phyloP scores from a whole-genome alignment of 805 yeast species.

The Wickerhamomyces chaumierensis region DNA sequence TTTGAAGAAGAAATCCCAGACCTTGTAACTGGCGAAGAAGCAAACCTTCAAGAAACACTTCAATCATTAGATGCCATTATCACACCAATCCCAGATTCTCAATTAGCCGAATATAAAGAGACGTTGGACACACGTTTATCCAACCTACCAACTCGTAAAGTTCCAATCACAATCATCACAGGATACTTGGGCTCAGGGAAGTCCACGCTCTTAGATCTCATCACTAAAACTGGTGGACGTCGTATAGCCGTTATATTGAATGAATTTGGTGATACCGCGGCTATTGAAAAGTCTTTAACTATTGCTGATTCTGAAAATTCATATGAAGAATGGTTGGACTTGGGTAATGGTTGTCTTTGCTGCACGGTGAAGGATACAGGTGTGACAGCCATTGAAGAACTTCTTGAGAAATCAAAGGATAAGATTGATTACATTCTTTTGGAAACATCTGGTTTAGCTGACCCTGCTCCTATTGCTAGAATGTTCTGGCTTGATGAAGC shows the following conservation, averaged over 20 bases:
- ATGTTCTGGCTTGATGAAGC: conserved; percentile 98
- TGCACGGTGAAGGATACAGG: conserved; percentile 95
- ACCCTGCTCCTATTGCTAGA: conserved; percentile 92
- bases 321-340: conserved; percentile 89
- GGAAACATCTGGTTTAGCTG: conserved; percentile 95
- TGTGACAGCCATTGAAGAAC: conserved; percentile 83
- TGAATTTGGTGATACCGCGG: conserved; percentile 86
- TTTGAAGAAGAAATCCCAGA: conserved; percentile 14
- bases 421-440: conserved; percentile 81
- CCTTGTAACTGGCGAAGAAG: conserved; percentile 16
- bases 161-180: conserved; percentile 87
- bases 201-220: conserved; percentile 67
- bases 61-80: conserved; percentile 9
- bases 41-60: conserved; percentile 10
- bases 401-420: conserved; percentile 59
- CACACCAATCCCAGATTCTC: conserved; percentile 7
- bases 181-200: conserved; percentile 96
- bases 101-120: conserved; percentile 10
- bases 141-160: conserved; percentile 27
- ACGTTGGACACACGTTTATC: conserved; percentile 6
- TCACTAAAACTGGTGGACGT: conserved; percentile 54
- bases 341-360: conserved; percentile 94
- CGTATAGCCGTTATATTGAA: conserved; percentile 83
- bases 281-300: conserved; percentile 78
- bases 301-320: conserved; percentile 39